phyloP scores from a whole-genome alignment of 768 basidiomycete genomes.

The Mycena venus region DNA sequence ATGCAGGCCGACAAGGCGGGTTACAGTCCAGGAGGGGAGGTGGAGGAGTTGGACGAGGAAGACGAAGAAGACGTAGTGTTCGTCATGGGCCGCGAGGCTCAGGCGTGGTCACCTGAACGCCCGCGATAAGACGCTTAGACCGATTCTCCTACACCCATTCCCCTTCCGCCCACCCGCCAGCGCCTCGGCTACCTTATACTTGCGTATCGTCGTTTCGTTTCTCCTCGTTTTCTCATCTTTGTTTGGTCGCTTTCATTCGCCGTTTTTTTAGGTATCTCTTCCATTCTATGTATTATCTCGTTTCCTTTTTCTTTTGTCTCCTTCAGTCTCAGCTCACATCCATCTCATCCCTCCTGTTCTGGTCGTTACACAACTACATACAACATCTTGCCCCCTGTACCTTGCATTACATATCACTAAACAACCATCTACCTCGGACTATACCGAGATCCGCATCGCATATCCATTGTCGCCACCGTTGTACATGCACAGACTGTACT shows the following conservation, averaged over 20 bases:
- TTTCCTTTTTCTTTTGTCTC: background rate
- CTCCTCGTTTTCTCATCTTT: background rate
- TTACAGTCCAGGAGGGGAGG: slow-evolving; percentile 1
- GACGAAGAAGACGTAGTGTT: slow-evolving; percentile 37
- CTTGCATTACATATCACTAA: slow-evolving; percentile 27
- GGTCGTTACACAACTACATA: slow-evolving; percentile 22
- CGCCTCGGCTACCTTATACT: background rate
- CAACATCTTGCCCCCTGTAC: slow-evolving; percentile 33
- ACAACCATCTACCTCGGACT: slow-evolving; percentile 18
- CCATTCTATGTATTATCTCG: slow-evolving; percentile 5
- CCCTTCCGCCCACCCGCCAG: background rate
- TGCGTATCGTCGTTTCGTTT: slow-evolving; percentile 4
- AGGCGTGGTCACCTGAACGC: slow-evolving; percentile 32
- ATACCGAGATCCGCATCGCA: slow-evolving; percentile 19
- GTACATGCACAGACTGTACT: slow-evolving; percentile 7
- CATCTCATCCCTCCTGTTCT: background rate
- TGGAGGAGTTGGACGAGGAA: slow-evolving; percentile 30
- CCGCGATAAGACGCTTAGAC: slow-evolving; percentile 23
- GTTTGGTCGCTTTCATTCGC: background rate
- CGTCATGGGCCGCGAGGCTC: slow-evolving; percentile 35
- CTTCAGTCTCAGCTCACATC: background rate
- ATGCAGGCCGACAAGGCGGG: slow-evolving; percentile 26
- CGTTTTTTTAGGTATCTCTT: slow-evolving; percentile 6
- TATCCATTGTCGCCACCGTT: background rate
- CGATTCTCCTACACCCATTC: background rate